Conservation (phyloP, 495 filamentous ascomycete species). For the Darksidea phi region DNA sequence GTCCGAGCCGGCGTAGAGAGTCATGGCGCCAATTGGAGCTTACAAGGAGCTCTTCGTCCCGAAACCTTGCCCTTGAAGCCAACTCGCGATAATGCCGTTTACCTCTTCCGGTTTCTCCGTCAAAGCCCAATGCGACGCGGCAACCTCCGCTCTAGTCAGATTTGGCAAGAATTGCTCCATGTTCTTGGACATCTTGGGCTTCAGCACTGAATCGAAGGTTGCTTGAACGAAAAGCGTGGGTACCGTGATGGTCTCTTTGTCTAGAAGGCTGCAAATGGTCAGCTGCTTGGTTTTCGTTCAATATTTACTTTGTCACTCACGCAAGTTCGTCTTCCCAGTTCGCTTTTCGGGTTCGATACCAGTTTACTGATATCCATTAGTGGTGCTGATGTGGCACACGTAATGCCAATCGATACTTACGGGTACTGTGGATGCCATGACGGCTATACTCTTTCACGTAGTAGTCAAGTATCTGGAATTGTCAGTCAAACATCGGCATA, state of each 20-base stretch:
- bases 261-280: conserved; percentile 22
- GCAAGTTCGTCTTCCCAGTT: conserved; percentile 75
- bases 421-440: conserved; percentile 71
- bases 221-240: conserved; percentile 76
- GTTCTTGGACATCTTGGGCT: conserved; percentile 60
- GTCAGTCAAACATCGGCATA: conserved; percentile 7
- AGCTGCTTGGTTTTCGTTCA: conserved; percentile 1
- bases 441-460: conserved; percentile 68
- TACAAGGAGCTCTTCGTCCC: conserved; percentile 43
- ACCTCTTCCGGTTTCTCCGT: conserved; percentile 43
- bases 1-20: not conserved
- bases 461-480: conserved; percentile 65
- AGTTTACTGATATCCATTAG: conserved; percentile 57
- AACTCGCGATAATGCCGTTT: conserved; percentile 43
- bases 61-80: conserved; percentile 43
- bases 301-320: conserved; percentile 38
- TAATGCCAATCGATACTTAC: conserved; percentile 47
- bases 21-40: not conserved
- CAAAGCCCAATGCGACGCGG: conserved; percentile 47
- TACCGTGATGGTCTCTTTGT: conserved; percentile 52
- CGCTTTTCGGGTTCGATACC: conserved; percentile 71
- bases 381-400: conserved; percentile 1
- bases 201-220: conserved; percentile 62
- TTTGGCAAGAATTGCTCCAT: conserved; percentile 67
- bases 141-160: conserved; percentile 49